phyloP scores from a whole-genome alignment of 805 yeast species.

The Yarrowia sp. region DNA sequence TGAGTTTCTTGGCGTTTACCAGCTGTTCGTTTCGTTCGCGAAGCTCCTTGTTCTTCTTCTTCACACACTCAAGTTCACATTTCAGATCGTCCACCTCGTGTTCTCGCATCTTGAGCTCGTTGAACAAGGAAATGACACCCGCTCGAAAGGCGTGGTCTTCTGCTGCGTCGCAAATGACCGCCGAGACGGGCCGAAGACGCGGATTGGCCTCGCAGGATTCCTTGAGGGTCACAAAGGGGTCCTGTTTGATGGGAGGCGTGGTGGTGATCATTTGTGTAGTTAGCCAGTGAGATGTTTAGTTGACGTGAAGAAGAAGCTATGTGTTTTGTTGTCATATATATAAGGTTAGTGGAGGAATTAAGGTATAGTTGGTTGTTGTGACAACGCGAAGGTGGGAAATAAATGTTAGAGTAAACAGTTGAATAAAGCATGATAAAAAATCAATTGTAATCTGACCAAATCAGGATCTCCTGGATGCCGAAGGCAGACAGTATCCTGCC shows the following conservation, averaged over 20 bases:
- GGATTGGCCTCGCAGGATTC: constrained; percentile 29
- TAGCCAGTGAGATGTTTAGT: background rate
- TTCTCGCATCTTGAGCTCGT: constrained; percentile 18
- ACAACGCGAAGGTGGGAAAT: no score
- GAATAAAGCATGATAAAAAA: no score
- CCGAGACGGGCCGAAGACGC: constrained; percentile 8
- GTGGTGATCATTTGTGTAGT: constrained; percentile 17
- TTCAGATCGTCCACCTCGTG: constrained; percentile 8
- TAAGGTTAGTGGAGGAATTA: background rate
- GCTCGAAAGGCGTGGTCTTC: constrained; percentile 2
- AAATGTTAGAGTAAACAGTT: no score
- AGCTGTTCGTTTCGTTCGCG: background rate
- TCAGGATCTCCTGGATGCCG: no score
- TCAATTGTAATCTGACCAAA: no score
- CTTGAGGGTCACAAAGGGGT: constrained; percentile 12
- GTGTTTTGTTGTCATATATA: background rate
- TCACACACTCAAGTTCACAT: background rate
- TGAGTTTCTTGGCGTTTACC: background rate
- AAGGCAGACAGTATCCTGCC: no score
- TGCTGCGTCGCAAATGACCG: constrained; percentile 16
- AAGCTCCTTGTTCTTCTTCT: background rate
- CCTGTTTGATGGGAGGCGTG: constrained; percentile 15
- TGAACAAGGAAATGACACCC: constrained; percentile 16
- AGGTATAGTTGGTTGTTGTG: background rate
- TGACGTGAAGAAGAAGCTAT: background rate